These are phyloP conservation scores for Panus rudis DNA, from an alignment of 768 basidiomycete species.

Conservation along the genomic window DNA sequence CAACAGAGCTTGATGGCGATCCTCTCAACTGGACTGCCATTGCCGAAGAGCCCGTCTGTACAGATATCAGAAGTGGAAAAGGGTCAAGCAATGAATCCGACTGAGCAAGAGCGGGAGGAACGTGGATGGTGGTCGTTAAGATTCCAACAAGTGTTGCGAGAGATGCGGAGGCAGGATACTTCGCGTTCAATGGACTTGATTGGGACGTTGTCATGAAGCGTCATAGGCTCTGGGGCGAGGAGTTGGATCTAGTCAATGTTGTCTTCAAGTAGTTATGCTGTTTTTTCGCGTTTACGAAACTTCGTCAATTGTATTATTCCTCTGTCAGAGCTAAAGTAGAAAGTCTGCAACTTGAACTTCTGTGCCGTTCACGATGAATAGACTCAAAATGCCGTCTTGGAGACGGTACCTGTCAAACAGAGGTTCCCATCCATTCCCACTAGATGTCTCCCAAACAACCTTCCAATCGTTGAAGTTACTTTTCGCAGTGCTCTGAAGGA, in stretches of 20 bases:
- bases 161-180: slow-evolving; percentile 34
- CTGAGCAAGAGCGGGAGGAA: slow-evolving; percentile 54
- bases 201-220: too few species aligned
- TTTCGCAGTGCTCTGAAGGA: slow-evolving; percentile 24
- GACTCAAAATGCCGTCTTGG: slow-evolving; percentile 26
- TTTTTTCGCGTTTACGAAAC: too few species aligned
- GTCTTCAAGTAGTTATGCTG: too few species aligned
- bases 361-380: slow-evolving; percentile 27
- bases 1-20: slow-evolving; percentile 32
- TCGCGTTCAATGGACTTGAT: slow-evolving; percentile 6
- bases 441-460: slow-evolving; percentile 23
- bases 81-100: slow-evolving; percentile 19
- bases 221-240: too few species aligned
- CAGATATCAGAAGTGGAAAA: slow-evolving; percentile 36
- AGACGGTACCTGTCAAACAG: slow-evolving; percentile 28
- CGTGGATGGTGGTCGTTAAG: slow-evolving; percentile 68
- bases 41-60: slow-evolving; percentile 71
- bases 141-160: slow-evolving; percentile 55
- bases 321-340: too few species aligned
- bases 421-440: slow-evolving; percentile 28
- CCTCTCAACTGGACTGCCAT: slow-evolving; percentile 40
- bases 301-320: too few species aligned
- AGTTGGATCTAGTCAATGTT: too few species aligned
- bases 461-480: slow-evolving; percentile 28
- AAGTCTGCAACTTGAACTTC: slow-evolving; percentile 23